phyloP scores from a whole-genome alignment of 116 monocot genomes.

The Iris pallida region DNA sequence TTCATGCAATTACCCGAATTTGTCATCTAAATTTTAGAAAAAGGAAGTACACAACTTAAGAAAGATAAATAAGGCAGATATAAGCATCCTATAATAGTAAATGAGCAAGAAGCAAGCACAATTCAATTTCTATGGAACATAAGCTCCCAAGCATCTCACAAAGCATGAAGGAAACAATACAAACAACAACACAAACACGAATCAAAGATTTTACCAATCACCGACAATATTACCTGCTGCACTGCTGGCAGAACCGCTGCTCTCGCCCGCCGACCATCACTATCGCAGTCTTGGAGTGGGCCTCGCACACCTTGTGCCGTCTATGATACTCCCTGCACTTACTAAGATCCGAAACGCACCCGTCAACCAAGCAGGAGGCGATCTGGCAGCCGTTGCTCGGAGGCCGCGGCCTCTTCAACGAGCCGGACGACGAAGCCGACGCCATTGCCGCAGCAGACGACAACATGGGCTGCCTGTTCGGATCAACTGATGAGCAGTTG shows the following conservation, averaged over 20 bases:
- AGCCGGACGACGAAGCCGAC: not conserved
- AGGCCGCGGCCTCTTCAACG: slow-evolving; percentile 3
- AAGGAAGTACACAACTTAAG: too few relatives aligned
- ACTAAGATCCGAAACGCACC: slow-evolving; percentile 6
- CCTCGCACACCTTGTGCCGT: slow-evolving; percentile 26
- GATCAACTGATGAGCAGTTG: slow-evolving; percentile 51
- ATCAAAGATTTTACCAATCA: too few relatives aligned
- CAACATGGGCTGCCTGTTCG: slow-evolving; percentile 28
- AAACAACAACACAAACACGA: too few relatives aligned
- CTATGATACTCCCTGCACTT: slow-evolving; percentile 13
- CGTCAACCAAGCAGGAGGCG: slow-evolving; percentile 6
- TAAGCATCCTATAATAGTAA: too few relatives aligned
- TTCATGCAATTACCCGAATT: too few relatives aligned
- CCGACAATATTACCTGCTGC: slow-evolving; percentile 19
- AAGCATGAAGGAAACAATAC: too few relatives aligned
- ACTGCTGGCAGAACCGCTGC: slow-evolving; percentile 34
- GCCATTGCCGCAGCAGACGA: slow-evolving; percentile 2
- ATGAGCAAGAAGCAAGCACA: too few relatives aligned
- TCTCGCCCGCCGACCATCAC: slow-evolving; percentile 27
- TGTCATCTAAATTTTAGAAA: too few relatives aligned
- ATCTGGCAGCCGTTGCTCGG: not conserved
- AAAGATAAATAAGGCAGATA: too few relatives aligned
- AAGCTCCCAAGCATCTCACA: too few relatives aligned
- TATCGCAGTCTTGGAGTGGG: slow-evolving; percentile 30
- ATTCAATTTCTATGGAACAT: too few relatives aligned